Base-by-base conservation (phyloP, 352 stramenopile species). In the Phytophthora brassicae region DNA sequence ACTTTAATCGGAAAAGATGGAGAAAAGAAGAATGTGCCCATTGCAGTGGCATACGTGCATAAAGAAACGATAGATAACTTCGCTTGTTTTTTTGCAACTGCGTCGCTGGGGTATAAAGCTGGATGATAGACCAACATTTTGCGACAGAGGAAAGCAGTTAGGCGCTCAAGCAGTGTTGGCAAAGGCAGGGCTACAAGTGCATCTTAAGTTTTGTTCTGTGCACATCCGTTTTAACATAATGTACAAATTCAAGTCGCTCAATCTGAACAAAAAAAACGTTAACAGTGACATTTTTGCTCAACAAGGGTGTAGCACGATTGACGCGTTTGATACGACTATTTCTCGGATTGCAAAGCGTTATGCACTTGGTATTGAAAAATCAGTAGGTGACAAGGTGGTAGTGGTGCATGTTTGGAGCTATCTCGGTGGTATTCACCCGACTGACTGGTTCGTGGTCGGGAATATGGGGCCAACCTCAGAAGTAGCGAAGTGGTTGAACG, bases 151-250 rank as follows among this genome's bases (percentile, higher is more conserved):
- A 8, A 61, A 61, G 17, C 54, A 48, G 13, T 24, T 54, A 23
- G n/a, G 16, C 0, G 54, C 23, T 2, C 45, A 56, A 14, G 14
- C n/a, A 6, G 7, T 43, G 1, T 6, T 56, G 11, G 23, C 16
- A 0, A 0, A 20, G 14, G 3, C 43, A 11, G 55, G 55, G 12
- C 17, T 63, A 11, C 20, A 28, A 17, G 24, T 63, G 3, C 33
- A 51, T 4, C 5, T 62, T 3, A 64, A 43, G 28, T 53, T 64
- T 20, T 64, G 38, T n/a, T 29, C 14, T 2, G n/a, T 58, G 1
- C 47, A 64, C 17, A 46, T 58, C 7, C 26, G 46, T 7, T 65
- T 65, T n/a, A 65, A 65, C 11, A 59, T 41, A 0, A 54, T 48
- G n/a, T 19, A 55, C 20, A 65, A 54, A 19, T 65, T 65, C 17